phyloP scores from a whole-genome alignment of 2,329 filamentous ascomycete genomes.

The Neofusicoccum ribis region DNA sequence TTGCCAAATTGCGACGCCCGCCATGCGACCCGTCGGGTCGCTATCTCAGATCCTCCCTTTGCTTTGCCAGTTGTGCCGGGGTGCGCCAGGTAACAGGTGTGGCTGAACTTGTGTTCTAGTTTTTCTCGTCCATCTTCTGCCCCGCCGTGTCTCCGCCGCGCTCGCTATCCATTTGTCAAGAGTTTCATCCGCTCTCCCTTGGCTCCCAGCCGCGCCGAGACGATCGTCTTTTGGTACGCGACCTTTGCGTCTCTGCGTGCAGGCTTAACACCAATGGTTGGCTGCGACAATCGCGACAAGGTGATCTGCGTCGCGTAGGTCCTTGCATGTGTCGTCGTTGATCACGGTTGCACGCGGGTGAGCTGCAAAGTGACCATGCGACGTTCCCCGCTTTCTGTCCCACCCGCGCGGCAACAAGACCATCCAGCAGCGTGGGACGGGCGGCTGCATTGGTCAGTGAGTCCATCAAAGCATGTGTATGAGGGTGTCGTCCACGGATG shows the following conservation, averaged over 20 bases:
- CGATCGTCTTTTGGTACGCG: neutral
- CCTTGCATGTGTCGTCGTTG: conserved; percentile 14
- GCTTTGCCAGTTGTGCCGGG: neutral
- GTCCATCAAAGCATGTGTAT: neutral
- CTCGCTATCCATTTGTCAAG: neutral
- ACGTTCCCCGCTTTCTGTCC: conserved; percentile 17
- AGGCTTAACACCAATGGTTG: neutral
- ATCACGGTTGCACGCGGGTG: conserved; percentile 18
- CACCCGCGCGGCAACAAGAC: conserved; percentile 5
- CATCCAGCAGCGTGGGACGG: conserved; percentile 3
- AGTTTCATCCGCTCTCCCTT: neutral
- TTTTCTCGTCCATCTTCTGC: neutral
- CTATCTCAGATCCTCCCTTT: conserved; percentile 3
- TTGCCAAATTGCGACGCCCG: conserved; percentile 5
- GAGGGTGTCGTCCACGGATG: neutral
- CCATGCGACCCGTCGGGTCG: neutral
- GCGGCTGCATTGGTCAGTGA: conserved; percentile 1
- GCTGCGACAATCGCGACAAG: neutral
- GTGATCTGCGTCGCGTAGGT: conserved; percentile 9
- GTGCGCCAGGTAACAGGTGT: neutral
- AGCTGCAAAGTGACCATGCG: conserved; percentile 15
- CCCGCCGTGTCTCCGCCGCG: neutral
- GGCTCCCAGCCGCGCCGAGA: neutral
- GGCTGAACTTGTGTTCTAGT: neutral
- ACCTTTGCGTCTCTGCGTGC: neutral